These are phyloP conservation scores for Clathrospora elynae DNA, from an alignment of 2,329 filamentous ascomycete genomes.

Conservation along the genomic window DNA sequence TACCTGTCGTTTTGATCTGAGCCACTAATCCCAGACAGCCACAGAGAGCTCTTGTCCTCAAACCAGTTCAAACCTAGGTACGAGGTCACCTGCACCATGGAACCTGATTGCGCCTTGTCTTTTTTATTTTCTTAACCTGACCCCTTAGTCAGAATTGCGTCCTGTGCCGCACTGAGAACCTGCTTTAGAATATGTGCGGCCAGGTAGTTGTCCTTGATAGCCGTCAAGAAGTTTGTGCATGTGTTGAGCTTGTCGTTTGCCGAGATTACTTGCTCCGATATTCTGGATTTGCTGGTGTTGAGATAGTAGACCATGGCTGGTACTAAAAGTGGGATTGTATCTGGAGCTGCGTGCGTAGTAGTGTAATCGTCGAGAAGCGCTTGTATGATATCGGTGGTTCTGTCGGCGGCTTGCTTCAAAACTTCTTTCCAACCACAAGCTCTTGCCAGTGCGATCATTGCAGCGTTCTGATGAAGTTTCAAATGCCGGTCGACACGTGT, in stretches of 20 bases:
- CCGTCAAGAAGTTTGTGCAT: neutral
- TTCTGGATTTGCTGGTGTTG: neutral
- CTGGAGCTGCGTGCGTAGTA: neutral
- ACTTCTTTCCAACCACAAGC: constrained; percentile 2
- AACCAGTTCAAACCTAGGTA: neutral
- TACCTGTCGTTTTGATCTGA: neutral
- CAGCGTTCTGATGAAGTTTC: constrained; percentile 13
- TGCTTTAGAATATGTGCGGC: neutral
- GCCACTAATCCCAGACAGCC: neutral
- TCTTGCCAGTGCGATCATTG: constrained; percentile 7
- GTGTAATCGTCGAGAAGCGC: neutral
- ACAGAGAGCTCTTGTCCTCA: neutral
- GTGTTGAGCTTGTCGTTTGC: neutral
- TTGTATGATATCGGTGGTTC: neutral
- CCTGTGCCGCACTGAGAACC: neutral
- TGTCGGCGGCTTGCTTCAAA: neutral
- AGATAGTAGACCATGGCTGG: neutral
- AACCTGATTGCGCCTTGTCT: neutral
- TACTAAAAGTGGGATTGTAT: neutral
- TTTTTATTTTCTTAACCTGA: neutral
- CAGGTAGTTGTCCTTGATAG: neutral
- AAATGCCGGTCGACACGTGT: constrained; percentile 8
- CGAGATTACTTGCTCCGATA: neutral
- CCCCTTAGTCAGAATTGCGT: neutral
- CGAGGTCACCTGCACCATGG: neutral